A percentile compares a stretch with the other conserved stretches of the same genome.
phyloP scores from a whole-genome alignment of 345 rosid species.

The Isatis tinctoria region DNA sequence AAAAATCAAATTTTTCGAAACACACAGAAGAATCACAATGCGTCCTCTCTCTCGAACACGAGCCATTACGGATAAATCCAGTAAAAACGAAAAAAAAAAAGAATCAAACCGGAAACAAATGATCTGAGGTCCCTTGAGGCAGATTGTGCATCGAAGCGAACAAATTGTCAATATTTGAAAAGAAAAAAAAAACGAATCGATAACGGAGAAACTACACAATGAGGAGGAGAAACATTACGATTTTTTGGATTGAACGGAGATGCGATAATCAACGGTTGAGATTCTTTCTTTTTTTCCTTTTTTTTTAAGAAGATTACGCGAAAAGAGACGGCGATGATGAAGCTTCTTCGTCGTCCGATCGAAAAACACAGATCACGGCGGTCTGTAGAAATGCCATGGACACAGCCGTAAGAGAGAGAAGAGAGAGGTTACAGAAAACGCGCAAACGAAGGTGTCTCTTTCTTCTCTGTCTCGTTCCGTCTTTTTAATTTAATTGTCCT shows the following conservation, averaged over 20 bases:
- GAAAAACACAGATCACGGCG: slow-evolving; percentile 57
- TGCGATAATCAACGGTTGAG: slow-evolving; percentile 15
- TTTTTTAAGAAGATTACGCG: slow-evolving; percentile 10
- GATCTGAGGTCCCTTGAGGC: not conserved
- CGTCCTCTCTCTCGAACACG: not conserved
- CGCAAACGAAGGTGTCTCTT: slow-evolving; percentile 44
- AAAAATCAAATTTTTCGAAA: not conserved
- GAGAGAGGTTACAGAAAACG: slow-evolving; percentile 16
- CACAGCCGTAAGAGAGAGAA: slow-evolving; percentile 17
- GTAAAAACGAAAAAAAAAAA: not conserved
- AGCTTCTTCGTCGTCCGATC: slow-evolving; percentile 34
- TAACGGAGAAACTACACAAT: not conserved
- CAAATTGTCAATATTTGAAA: not conserved
- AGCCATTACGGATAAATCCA: not conserved
- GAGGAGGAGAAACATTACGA: slow-evolving; percentile 20
- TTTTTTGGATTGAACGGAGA: slow-evolving; percentile 8
- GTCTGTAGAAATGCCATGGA: slow-evolving; percentile 41
- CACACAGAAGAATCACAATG: not conserved
- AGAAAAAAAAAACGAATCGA: not conserved
- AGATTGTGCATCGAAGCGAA: not conserved
- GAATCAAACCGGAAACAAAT: not conserved
- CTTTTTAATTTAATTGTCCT: not conserved
- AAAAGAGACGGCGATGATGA: slow-evolving; percentile 15
- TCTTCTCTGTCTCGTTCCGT: slow-evolving; percentile 24
- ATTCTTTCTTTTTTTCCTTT: not conserved